Base-by-base conservation (phyloP, 768 basidiomycete species). In the Boletus insuetus region DNA sequence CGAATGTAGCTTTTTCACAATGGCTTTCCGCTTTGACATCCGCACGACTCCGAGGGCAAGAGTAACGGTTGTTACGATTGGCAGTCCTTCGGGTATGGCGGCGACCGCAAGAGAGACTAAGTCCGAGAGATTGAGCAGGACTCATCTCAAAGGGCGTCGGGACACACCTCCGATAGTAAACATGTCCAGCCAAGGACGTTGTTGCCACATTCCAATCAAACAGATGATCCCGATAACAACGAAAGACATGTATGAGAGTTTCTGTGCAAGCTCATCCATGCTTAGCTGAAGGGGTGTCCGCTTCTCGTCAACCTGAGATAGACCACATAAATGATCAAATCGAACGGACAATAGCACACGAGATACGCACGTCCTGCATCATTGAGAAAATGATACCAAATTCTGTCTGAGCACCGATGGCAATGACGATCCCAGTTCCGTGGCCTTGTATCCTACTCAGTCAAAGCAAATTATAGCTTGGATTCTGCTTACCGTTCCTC, bases 241-340 rank as follows among this genome's bases (percentile, higher is more conserved):
- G 60, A 98, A 98, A 4, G 94, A 97, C 56, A 94, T 67, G 26
- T 93, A 75, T 1, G 94, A 96, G 2, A 98, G 81, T 58, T 90
- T 90, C 72, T 93, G 88, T 2, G 96, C 95, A 8, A 98, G 83
- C 64, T 98, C 94, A 69, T 98, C 95, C 95, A 98, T 98, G 69
- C 81, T 90, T 13, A 91, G 74, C 66, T 98, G 95, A 26, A 98
- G 75, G 0, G 94, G 96, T 5, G 95, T 98, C 49, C 94, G 83
- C 67, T 87, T 87, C 73, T 98, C 95, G 59, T 95, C 93, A 41
- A 85, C 78, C 76, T 83, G 31, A 41, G 19, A 49, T 31, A 6
- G 12, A 35, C 11, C 11, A 46, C 39, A 29, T 22, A 35, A 17
- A 26, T 19, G 22, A 46, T 55, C 29, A 39, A 49, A 12, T 17